Percentiles rank a stretch among this genome's conserved stretches.
Evolutionary conservation across 768 basidiomycete species (phyloP).

Genomic region (Boletus insuetus): DNA sequence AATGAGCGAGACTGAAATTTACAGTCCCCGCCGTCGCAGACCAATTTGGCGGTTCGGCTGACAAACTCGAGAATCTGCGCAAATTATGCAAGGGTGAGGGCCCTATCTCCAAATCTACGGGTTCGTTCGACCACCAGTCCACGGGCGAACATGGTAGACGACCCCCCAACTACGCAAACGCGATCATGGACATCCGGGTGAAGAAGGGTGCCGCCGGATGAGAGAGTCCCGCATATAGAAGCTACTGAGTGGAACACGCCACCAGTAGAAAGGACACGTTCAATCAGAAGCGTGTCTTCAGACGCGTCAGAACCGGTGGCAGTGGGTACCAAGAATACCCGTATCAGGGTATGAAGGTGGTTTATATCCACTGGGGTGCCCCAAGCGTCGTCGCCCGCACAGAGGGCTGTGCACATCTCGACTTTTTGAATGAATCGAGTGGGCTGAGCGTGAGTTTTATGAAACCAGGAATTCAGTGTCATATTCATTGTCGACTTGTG

Average conservation of each 20-base stretch:
- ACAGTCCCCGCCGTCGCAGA: slow-evolving; percentile 10
- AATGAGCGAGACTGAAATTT: slow-evolving; percentile 15
- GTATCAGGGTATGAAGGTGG: slow-evolving; percentile 11
- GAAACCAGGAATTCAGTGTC: slow-evolving; percentile 2
- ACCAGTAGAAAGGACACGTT: slow-evolving; percentile 14
- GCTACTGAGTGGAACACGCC: slow-evolving; percentile 5
- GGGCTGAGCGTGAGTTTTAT: neutral
- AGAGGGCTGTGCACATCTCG: slow-evolving; percentile 8
- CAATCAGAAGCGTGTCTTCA: slow-evolving; percentile 7
- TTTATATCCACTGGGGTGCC: neutral
- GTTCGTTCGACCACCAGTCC: slow-evolving; percentile 11
- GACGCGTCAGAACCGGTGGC: neutral
- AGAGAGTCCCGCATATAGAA: neutral
- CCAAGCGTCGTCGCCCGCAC: neutral
- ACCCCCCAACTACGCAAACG: neutral
- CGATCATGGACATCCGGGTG: slow-evolving; percentile 15
- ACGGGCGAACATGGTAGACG: neutral
- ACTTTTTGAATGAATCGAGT: slow-evolving; percentile 4
- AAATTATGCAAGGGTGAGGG: slow-evolving; percentile 3
- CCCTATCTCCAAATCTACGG: neutral
- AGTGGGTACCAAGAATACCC: neutral
- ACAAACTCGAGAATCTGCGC: slow-evolving; percentile 6
- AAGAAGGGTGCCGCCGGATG: neutral
- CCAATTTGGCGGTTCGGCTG: neutral
- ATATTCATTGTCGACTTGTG: slow-evolving; percentile 1